These are phyloP conservation scores for Omphalotus guepiniiformis DNA, from an alignment of 768 basidiomycete genomes.

Conservation along the genomic window DNA sequence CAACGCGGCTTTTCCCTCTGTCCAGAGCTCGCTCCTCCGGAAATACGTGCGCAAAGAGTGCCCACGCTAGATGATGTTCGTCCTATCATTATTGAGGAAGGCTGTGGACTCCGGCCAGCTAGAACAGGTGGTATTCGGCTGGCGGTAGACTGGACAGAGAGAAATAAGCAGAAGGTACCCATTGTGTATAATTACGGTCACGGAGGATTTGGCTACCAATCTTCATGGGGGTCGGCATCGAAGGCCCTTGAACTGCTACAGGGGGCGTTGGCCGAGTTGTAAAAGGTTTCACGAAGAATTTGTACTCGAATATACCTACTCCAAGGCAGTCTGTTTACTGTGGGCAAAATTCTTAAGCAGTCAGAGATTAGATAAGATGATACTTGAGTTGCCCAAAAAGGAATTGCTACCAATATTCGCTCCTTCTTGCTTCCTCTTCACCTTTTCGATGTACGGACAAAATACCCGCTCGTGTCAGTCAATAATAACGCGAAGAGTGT, in stretches of 20 bases:
- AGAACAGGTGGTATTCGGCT: slow-evolving; percentile 56
- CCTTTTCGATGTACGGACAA: background rate
- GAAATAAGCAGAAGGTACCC: slow-evolving; percentile 32
- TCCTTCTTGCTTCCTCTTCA: too few species aligned
- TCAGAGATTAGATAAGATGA: too few species aligned
- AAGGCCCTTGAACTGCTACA: too few species aligned
- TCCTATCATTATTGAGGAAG: slow-evolving; percentile 34
- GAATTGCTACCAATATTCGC: too few species aligned
- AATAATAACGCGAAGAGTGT: background rate
- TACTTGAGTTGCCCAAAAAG: too few species aligned
- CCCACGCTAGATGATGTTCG: slow-evolving; percentile 25
- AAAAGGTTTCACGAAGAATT: too few species aligned
- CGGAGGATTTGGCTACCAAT: slow-evolving; percentile 49
- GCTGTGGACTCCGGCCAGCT: slow-evolving; percentile 56
- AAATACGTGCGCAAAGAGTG: slow-evolving; percentile 21
- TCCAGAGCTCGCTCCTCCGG: slow-evolving; percentile 32
- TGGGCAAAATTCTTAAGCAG: too few species aligned
- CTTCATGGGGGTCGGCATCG: slow-evolving; percentile 69
- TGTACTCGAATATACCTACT: too few species aligned
- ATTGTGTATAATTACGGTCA: slow-evolving; percentile 66
- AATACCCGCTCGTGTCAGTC: too few species aligned
- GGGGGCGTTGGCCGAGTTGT: too few species aligned
- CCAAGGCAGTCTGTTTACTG: too few species aligned
- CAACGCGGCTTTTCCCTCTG: slow-evolving; percentile 20
- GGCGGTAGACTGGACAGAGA: slow-evolving; percentile 34